phyloP scores from a whole-genome alignment of 352 stramenopile genomes.

The Globisporangium lucens region DNA sequence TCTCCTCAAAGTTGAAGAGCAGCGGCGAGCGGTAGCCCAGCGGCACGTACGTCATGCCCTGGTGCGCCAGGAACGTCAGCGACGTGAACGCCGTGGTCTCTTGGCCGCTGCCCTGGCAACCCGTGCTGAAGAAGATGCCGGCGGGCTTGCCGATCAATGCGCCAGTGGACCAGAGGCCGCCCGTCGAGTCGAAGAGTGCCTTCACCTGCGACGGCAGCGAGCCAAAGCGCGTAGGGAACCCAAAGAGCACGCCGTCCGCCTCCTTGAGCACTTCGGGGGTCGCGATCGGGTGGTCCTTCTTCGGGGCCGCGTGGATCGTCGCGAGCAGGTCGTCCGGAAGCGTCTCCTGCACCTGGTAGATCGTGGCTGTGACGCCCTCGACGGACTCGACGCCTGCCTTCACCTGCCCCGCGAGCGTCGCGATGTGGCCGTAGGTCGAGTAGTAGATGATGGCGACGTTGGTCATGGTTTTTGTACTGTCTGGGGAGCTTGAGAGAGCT shows the following conservation, averaged over 20 bases:
- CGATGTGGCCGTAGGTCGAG: constrained; percentile 80
- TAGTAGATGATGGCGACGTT: constrained; percentile 78
- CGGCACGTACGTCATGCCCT: constrained; percentile 82
- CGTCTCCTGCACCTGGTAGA: constrained; percentile 74
- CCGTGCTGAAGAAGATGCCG: constrained; percentile 66
- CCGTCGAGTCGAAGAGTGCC: constrained; percentile 68
- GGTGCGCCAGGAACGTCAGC: constrained; percentile 69
- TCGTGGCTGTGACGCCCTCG: constrained; percentile 40
- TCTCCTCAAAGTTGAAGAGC: constrained; percentile 44
- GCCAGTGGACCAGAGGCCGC: constrained; percentile 58
- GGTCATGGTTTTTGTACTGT: constrained; percentile 25
- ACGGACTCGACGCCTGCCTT: constrained; percentile 61
- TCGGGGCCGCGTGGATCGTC: constrained; percentile 66
- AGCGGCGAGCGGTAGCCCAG: constrained; percentile 37
- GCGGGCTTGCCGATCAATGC: constrained; percentile 68
- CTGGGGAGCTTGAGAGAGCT: background rate
- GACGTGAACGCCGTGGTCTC: constrained; percentile 70
- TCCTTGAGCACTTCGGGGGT: constrained; percentile 49
- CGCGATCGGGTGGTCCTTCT: constrained; percentile 56
- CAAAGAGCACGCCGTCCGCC: constrained; percentile 83
- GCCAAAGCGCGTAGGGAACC: constrained; percentile 82
- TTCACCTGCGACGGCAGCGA: constrained; percentile 72
- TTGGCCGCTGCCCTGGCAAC: constrained; percentile 65
- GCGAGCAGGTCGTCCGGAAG: constrained; percentile 62
- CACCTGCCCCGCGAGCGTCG: constrained; percentile 47